Percentiles rank a stretch among this genome's conserved stretches.
Conservation (phyloP, 106 monocot species). For the Iris macrosiphon region DNA sequence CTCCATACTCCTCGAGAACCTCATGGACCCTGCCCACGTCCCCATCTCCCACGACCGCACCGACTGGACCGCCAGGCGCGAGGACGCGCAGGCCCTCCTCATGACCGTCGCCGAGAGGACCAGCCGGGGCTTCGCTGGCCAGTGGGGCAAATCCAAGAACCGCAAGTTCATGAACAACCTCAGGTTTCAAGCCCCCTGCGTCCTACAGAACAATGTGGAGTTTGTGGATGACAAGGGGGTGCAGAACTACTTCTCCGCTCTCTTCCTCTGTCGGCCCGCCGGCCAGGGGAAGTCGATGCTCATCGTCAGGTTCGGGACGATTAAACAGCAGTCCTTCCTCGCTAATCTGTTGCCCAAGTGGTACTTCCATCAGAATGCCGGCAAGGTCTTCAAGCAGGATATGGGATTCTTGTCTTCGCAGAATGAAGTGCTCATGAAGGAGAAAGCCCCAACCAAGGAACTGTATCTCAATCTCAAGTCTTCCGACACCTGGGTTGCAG, state of each 20-base stretch:
- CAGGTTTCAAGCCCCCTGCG: conserved; percentile 79
- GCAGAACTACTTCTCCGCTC: conserved; percentile 57
- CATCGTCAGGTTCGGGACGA: conserved; percentile 75
- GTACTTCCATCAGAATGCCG: conserved; percentile 86
- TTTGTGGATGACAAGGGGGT: conserved; percentile 60
- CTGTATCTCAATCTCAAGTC: conserved; percentile 80
- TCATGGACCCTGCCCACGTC: conserved; percentile 98
- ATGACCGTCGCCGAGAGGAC: conserved; percentile 64
- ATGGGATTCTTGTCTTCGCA: conserved; percentile 98
- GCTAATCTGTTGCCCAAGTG: conserved; percentile 50
- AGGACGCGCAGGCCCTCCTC: conserved; percentile 75
- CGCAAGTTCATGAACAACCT: conserved; percentile 34
- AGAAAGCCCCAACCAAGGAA: conserved; percentile 68
- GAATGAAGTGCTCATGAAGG: conserved; percentile 80
- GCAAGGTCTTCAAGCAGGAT: conserved; percentile 96
- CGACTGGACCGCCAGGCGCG: conserved; percentile 83
- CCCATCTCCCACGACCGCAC: conserved; percentile 98
- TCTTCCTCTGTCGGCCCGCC: conserved; percentile 85
- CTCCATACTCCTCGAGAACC: conserved; percentile 92
- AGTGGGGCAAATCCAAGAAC: conserved; percentile 38
- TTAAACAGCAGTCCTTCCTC: conserved; percentile 15
- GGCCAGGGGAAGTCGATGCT: conserved; percentile 98
- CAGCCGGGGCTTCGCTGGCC: conserved; percentile 72
- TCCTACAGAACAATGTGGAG: conserved; percentile 63
- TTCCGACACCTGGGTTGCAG: conserved; percentile 83